These are phyloP conservation scores for Exserohilum turcica DNA, from an alignment of 2,329 filamentous ascomycete genomes.

Conservation along the genomic window DNA sequence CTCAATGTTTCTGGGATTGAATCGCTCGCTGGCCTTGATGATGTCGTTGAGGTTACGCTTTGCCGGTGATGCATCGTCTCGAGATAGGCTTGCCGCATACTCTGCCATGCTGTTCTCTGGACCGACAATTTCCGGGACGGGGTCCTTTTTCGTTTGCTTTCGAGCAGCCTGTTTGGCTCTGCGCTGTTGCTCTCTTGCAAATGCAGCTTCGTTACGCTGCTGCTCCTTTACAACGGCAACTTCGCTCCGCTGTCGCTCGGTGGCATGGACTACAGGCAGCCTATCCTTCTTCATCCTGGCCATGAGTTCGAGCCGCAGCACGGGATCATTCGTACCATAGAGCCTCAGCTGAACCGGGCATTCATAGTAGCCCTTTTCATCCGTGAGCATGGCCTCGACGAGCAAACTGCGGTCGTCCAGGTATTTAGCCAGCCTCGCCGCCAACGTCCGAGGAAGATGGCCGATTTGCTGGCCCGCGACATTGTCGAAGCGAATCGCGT, in stretches of 20 bases:
- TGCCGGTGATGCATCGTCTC: constrained; percentile 36
- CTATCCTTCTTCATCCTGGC: constrained; percentile 66
- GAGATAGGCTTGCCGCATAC: constrained; percentile 33
- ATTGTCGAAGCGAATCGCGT: constrained; percentile 80
- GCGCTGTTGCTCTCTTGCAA: constrained; percentile 61
- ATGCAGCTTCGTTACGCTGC: constrained; percentile 61
- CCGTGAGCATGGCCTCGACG: constrained; percentile 72
- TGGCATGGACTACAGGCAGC: constrained; percentile 55
- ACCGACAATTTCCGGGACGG: constrained; percentile 33
- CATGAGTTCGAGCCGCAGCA: constrained; percentile 61
- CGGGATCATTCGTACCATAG: constrained; percentile 68
- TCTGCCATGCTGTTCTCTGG: constrained; percentile 31
- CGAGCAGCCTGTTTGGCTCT: constrained; percentile 47
- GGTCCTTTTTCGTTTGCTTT: constrained; percentile 36
- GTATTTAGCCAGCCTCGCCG: constrained; percentile 73
- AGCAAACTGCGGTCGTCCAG: constrained; percentile 61
- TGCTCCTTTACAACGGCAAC: constrained; percentile 62
- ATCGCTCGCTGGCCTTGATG: constrained; percentile 67
- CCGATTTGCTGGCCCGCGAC: constrained; percentile 77
- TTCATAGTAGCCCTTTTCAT: constrained; percentile 69
- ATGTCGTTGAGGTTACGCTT: constrained; percentile 66
- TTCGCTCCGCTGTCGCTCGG: constrained; percentile 57
- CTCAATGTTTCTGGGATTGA: constrained; percentile 68
- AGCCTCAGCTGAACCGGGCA: constrained; percentile 73
- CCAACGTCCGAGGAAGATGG: constrained; percentile 71